Evolutionary conservation across 2,329 filamentous ascomycete genomes (phyloP).

Genomic region (Drechslera avenae): DNA sequence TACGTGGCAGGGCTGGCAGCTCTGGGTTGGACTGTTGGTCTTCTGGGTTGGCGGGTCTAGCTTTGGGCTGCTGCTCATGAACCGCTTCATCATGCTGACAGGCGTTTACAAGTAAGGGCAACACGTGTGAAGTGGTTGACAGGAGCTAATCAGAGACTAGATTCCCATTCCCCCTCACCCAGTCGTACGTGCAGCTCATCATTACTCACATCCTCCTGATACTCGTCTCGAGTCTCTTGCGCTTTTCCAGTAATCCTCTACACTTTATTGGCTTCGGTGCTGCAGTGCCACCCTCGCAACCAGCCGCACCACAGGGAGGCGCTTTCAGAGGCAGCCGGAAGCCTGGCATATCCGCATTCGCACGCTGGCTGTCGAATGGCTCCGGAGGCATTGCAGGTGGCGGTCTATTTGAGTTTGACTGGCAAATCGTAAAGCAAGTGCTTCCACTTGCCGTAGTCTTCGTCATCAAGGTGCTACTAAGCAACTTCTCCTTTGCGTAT

Average conservation of each 20-base stretch:
- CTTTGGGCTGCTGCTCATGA: conserved; percentile 57
- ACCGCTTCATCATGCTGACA: conserved; percentile 58
- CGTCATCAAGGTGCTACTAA: conserved; percentile 57
- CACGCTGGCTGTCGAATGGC: conserved; percentile 47
- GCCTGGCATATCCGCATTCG: conserved; percentile 32
- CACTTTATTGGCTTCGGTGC: conserved; percentile 51
- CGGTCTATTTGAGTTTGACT: conserved; percentile 60
- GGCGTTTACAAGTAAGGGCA: conserved; percentile 51
- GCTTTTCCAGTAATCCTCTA: conserved; percentile 52
- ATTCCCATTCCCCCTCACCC: conserved; percentile 59
- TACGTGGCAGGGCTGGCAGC: conserved; percentile 54
- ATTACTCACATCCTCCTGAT: conserved; percentile 57
- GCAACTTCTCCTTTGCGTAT: conserved; percentile 61
- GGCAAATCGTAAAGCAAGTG: conserved; percentile 53
- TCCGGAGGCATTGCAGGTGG: conserved; percentile 59
- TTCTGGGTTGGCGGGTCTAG: conserved; percentile 56
- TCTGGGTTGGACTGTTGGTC: conserved; percentile 55
- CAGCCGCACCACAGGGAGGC: conserved; percentile 40
- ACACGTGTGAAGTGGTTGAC: no score
- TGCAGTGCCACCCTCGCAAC: conserved; percentile 52
- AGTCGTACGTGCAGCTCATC: conserved; percentile 57
- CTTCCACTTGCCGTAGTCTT: conserved; percentile 58
- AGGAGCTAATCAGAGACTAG: conserved; percentile 39
- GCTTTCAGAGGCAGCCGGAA: conserved; percentile 36
- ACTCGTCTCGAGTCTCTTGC: conserved; percentile 55